These are phyloP conservation scores for Cladosporium sp. DNA, from an alignment of 2,329 filamentous ascomycete species.

Conservation along the genomic window DNA sequence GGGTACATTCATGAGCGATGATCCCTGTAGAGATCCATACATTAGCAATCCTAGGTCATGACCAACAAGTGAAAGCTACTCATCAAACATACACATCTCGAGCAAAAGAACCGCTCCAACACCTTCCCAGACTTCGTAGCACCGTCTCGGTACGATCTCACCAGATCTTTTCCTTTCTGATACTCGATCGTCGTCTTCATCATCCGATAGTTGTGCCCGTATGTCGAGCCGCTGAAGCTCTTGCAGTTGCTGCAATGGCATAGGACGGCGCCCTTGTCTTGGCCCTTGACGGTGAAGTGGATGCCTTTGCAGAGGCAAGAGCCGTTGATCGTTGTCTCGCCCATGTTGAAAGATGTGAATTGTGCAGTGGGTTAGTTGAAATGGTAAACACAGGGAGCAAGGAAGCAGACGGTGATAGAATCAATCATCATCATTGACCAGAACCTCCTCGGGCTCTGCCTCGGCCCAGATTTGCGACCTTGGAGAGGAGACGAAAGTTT, in stretches of 20 bases:
- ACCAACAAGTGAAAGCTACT: not conserved
- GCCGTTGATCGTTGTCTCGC: constrained; percentile 6
- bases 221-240: constrained; percentile 28
- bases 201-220: constrained; percentile 34
- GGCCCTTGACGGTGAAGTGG: constrained; percentile 27
- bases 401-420: not conserved
- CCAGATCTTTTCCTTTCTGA: constrained; percentile 26
- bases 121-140: constrained; percentile 31
- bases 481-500: not conserved
- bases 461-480: not conserved
- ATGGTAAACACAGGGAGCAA: not conserved
- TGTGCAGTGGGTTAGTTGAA: not conserved
- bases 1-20: constrained; percentile 10
- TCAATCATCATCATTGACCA: not conserved
- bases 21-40: not conserved
- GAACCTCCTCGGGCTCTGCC: not conserved
- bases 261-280: constrained; percentile 33
- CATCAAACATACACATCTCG: constrained; percentile 28
- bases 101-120: constrained; percentile 31
- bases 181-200: constrained; percentile 29
- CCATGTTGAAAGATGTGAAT: not conserved
- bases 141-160: constrained; percentile 28
- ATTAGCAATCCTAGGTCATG: not conserved
- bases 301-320: constrained; percentile 33
- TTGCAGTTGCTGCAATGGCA: constrained; percentile 35